Conservation (phyloP, 129 eudicot species). For the Apium graveolens region DNA sequence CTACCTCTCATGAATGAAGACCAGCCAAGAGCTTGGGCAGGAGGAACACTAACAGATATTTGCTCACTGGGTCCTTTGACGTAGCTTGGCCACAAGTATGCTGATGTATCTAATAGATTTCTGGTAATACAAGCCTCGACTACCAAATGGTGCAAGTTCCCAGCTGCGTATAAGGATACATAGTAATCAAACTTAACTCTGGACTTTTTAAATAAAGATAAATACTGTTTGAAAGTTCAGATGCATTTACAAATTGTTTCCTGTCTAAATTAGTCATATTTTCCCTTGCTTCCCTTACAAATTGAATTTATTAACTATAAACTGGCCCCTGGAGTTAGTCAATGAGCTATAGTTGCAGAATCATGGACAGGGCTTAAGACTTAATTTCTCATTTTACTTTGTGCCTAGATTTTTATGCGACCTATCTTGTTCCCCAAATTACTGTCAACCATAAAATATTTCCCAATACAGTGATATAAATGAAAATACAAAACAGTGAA, state of each 20-base stretch:
- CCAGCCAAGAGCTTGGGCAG: slow-evolving; percentile 80
- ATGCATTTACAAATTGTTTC: not conserved
- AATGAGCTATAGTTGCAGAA: not conserved
- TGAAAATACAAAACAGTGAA: not conserved
- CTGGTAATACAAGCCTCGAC: slow-evolving; percentile 92
- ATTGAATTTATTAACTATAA: not conserved
- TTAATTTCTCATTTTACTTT: not conserved
- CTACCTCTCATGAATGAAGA: slow-evolving; percentile 88
- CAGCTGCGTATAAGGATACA: slow-evolving; percentile 44
- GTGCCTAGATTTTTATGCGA: not conserved
- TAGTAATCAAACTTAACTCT: not conserved
- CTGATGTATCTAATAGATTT: slow-evolving; percentile 83
- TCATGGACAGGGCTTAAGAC: not conserved
- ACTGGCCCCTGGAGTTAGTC: not conserved
- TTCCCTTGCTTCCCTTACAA: not conserved
- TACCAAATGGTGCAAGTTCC: slow-evolving; percentile 83
- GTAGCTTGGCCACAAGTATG: slow-evolving; percentile 97
- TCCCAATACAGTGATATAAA: not conserved
- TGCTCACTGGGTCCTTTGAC: slow-evolving; percentile 57
- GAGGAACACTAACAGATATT: slow-evolving; percentile 54
- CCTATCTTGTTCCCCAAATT: not conserved
- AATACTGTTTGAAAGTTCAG: not conserved
- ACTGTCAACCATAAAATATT: not conserved
- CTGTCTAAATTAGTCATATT: not conserved
- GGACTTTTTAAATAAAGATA: not conserved